These are phyloP conservation scores for Debaryomyces prosopidis DNA, from an alignment of 805 yeast genomes.

Conservation along the genomic window DNA sequence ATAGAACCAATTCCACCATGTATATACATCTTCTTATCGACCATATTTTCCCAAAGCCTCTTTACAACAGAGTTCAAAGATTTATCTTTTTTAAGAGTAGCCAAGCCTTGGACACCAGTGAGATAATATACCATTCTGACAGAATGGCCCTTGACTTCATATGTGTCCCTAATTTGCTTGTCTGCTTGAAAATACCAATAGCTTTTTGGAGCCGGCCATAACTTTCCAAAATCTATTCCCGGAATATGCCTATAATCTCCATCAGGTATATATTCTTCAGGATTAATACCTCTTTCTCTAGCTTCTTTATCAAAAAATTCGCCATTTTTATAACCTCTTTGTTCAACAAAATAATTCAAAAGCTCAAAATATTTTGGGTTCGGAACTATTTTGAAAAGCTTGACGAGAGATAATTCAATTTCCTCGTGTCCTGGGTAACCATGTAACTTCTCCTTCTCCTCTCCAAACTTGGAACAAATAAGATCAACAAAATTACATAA, in stretches of 20 bases:
- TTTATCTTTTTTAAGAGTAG: too few relatives aligned
- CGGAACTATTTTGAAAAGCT: slow-evolving; percentile 14
- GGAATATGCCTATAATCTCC: slow-evolving; percentile 8
- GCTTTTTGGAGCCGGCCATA: too few relatives aligned
- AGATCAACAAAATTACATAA: slow-evolving; percentile 19
- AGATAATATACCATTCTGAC: too few relatives aligned
- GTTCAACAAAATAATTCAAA: slow-evolving; percentile 17
- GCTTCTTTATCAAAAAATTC: slow-evolving; percentile 17
- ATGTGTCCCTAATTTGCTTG: too few relatives aligned
- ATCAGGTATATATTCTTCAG: slow-evolving; percentile 7
- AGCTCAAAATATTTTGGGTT: slow-evolving; percentile 16
- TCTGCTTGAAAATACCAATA: too few relatives aligned
- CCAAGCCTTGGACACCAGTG: too few relatives aligned
- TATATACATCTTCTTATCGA: too few relatives aligned
- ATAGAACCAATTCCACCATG: too few relatives aligned
- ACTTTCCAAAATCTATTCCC: slow-evolving; percentile 8
- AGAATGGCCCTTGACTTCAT: too few relatives aligned
- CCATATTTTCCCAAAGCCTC: too few relatives aligned
- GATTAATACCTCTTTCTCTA: slow-evolving; percentile 13
- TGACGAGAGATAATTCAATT: slow-evolving; percentile 22
- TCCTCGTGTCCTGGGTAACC: slow-evolving; percentile 28
- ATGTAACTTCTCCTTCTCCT: slow-evolving; percentile 11
- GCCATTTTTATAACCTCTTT: slow-evolving; percentile 20
- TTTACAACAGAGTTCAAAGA: too few relatives aligned
- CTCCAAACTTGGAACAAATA: slow-evolving; percentile 16